Evolutionary conservation across 805 yeast genomes (phyloP), one percentile per base, ranked within the genome.

Genomic region (Wickerhamomyces bisporus): DNA sequence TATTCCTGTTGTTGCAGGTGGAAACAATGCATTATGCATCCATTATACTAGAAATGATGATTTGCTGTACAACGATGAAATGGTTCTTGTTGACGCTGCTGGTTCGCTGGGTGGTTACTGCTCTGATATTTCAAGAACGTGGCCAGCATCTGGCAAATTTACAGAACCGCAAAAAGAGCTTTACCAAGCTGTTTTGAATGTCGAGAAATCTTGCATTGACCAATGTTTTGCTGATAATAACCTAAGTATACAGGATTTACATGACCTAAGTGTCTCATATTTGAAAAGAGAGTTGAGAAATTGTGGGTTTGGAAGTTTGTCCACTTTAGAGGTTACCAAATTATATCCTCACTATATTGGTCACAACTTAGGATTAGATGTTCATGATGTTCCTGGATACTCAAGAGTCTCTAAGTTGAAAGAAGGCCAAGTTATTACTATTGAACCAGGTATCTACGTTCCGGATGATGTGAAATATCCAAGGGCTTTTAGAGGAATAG

Each of bases 1-100:
- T 57, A 76, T 89, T 16, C 98, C 99, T 0, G 99, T 93, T 9
- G 95, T 93, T 4, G 99, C 98, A 5, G 82, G 95, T 25, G 98
- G 98, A 1, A 64, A 74, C 21, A 89, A 93, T 58, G 87, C 97
- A 0, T 64, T 93, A 28, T 85, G 91, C 28, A 91, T 93, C 42
- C 99, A 93, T 61, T 93, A 93, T 59, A 89, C 96, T 0, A 69
- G 95, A 42, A 93, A 93, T 53, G 95, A 93, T 60, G 95, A 86
- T 54, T 61, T 83, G 11, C 70, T 93, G 44, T 73, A 74, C 40
- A 72, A 75, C 30, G 87, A 80, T 45, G 97, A 91, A 45, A 64
- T 86, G 69, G 96, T 88, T 7, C 74, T 93, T 21, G 88, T 93
- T 3, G 99, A 93, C 61, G 98, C 98, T 4, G 94, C 95, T 1